A percentile compares a stretch with the other conserved stretches of the same genome.
These are phyloP conservation scores for Drosera spatulata DNA, from an alignment of 179 eudicot species.

Conservation along the genomic window DNA sequence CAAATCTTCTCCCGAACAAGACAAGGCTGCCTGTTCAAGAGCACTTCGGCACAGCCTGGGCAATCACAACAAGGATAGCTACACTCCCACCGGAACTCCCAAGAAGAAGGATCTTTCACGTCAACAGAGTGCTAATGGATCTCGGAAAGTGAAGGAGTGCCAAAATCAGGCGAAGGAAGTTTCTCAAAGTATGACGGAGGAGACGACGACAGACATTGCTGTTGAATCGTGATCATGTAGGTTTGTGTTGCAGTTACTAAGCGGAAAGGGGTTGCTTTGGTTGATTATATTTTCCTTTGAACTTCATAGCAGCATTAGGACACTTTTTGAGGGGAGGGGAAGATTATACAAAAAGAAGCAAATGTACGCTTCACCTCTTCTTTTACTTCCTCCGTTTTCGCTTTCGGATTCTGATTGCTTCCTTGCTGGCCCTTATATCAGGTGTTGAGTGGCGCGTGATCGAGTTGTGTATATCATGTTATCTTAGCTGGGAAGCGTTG, in stretches of 20 bases:
- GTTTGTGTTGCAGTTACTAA: background rate
- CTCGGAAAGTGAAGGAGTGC: constrained; percentile 16
- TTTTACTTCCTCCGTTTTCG: too few species aligned
- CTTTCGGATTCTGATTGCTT: too few species aligned
- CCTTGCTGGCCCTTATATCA: too few species aligned
- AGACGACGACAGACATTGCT: constrained; percentile 19
- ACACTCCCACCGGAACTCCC: constrained; percentile 20
- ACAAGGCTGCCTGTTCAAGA: constrained; percentile 10
- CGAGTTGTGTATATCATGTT: too few species aligned
- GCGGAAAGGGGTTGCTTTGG: too few species aligned
- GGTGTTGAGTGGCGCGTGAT: too few species aligned
- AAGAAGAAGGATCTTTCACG: constrained; percentile 17
- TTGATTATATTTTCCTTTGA: too few species aligned
- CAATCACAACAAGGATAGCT: constrained; percentile 15
- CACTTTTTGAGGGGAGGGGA: too few species aligned
- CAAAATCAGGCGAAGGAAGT: constrained; percentile 13
- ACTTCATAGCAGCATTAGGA: too few species aligned
- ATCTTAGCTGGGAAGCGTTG: too few species aligned
- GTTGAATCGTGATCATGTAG: constrained; percentile 26
- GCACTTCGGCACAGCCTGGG: constrained; percentile 33
- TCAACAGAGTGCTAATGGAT: constrained; percentile 9
- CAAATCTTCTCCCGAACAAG: constrained; percentile 15
- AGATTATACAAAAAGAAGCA: too few species aligned
- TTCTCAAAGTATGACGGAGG: constrained; percentile 21
- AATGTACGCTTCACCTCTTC: too few species aligned